These are phyloP conservation scores for Macrolepiota albuminosa DNA, from an alignment of 768 basidiomycete species.

Conservation along the genomic window DNA sequence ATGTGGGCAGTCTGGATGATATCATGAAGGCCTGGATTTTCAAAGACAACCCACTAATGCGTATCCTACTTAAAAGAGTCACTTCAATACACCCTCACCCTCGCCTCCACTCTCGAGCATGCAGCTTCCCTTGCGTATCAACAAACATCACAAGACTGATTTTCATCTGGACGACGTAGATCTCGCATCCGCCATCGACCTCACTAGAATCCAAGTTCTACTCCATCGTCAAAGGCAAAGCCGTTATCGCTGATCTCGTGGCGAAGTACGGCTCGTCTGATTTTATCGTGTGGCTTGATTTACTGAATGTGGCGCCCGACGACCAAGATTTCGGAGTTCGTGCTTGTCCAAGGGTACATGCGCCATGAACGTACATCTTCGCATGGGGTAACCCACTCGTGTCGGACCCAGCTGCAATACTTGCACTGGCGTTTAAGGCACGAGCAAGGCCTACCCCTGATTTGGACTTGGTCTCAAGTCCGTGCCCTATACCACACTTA, in stretches of 20 bases:
- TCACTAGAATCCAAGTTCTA: not conserved
- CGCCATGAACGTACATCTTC: conserved; percentile 45
- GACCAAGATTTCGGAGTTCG: conserved; percentile 32
- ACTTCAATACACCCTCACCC: not conserved
- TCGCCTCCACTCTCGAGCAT: not conserved
- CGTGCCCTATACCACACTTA: too few species aligned
- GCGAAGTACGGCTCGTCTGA: conserved; percentile 64
- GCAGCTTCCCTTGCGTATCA: not conserved
- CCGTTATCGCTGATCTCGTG: not conserved
- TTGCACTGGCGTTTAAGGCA: conserved; percentile 37
- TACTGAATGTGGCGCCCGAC: conserved; percentile 42
- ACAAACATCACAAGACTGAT: not conserved
- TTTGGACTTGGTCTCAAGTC: conserved; percentile 44
- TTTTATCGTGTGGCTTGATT: conserved; percentile 68
- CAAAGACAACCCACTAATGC: not conserved
- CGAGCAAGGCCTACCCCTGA: conserved; percentile 44
- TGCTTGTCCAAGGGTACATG: conserved; percentile 58
- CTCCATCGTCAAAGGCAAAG: not conserved
- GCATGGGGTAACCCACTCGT: conserved; percentile 64
- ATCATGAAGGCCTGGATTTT: not conserved
- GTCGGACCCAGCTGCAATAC: conserved; percentile 31
- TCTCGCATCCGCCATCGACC: not conserved
- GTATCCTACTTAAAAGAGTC: not conserved
- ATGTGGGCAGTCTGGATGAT: not conserved
- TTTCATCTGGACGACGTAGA: not conserved